Conservation (phyloP, 495 filamentous ascomycete species). For the Staphylotrichum longicolle region DNA sequence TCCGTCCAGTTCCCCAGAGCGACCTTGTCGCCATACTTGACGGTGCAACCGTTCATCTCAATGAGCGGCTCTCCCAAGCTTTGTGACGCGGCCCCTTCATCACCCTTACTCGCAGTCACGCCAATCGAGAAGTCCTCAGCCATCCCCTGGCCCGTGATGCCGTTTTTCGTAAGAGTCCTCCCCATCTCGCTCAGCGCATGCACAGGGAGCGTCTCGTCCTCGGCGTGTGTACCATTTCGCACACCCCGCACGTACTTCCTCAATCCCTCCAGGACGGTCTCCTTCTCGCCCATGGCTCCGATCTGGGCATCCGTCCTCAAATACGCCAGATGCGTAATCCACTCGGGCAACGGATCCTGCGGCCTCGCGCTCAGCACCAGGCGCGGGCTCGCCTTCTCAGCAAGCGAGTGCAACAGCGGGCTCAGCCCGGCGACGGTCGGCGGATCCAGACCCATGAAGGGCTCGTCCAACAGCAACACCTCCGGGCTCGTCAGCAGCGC, state of each 20-base stretch:
- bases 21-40: conserved; percentile 73
- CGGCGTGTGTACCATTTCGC: conserved; percentile 33
- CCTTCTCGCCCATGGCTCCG: conserved; percentile 54
- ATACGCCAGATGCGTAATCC: conserved; percentile 79
- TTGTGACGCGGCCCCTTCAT: background rate
- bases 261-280: conserved; percentile 50
- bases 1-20: conserved; percentile 80
- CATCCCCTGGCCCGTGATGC: conserved; percentile 41
- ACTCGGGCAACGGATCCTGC: conserved; percentile 81
- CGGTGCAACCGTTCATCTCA: conserved; percentile 78
- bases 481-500: conserved; percentile 76
- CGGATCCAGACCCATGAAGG: conserved; percentile 96
- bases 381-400: conserved; percentile 61
- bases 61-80: conserved; percentile 61
- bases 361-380: conserved; percentile 75
- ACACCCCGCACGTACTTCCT: conserved; percentile 42
- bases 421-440: conserved; percentile 68
- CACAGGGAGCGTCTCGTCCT: conserved; percentile 42
- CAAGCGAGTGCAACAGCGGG: conserved; percentile 62
- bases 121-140: conserved; percentile 20
- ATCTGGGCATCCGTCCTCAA: conserved; percentile 61
- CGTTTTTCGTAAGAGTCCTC: conserved; percentile 44
- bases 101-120: background rate
- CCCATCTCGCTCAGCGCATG: conserved; percentile 53
- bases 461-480: conserved; percentile 84